Evolutionary conservation across 139 green algal genomes (phyloP).

Genomic region (Auxenochlorella pyrenoidosa): DNA sequence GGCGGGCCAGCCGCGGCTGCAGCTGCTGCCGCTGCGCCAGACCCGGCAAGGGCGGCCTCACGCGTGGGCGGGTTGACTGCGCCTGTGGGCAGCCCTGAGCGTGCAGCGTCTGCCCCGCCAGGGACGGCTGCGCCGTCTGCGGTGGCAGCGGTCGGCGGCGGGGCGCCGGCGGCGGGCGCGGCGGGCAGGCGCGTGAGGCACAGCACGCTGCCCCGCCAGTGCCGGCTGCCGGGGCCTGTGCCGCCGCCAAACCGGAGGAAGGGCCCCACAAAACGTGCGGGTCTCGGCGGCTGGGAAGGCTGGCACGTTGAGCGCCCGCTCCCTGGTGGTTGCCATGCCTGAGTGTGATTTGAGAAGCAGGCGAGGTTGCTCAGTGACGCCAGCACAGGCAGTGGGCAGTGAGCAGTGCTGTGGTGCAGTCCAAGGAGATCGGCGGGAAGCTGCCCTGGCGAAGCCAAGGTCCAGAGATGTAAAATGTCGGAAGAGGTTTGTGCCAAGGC

Average conservation of each 20-base stretch:
- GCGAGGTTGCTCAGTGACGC: neutral
- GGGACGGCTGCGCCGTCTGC: neutral
- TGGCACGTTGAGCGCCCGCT: neutral
- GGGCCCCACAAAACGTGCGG: constrained; percentile 13
- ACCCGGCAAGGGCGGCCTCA: too few relatives aligned
- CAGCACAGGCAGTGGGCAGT: too few relatives aligned
- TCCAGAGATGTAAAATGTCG: too few relatives aligned
- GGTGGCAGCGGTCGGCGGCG: neutral
- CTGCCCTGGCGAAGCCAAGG: too few relatives aligned
- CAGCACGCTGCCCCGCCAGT: constrained; percentile 35
- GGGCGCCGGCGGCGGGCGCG: neutral
- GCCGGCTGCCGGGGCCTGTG: neutral
- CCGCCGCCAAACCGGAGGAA: constrained; percentile 33
- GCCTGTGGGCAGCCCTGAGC: neutral
- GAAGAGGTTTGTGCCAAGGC: too few relatives aligned
- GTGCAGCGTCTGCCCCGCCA: neutral
- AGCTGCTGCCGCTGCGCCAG: neutral
- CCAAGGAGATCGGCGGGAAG: too few relatives aligned
- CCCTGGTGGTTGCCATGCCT: too few relatives aligned
- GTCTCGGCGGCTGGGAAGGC: neutral
- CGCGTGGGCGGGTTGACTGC: neutral
- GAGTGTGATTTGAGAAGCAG: neutral
- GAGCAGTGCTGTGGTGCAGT: too few relatives aligned
- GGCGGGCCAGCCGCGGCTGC: too few relatives aligned
- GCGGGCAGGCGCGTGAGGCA: neutral